Evolutionary conservation across 176 grass and related monocot species (phyloP).

Genomic region (Avena atlantica): DNA sequence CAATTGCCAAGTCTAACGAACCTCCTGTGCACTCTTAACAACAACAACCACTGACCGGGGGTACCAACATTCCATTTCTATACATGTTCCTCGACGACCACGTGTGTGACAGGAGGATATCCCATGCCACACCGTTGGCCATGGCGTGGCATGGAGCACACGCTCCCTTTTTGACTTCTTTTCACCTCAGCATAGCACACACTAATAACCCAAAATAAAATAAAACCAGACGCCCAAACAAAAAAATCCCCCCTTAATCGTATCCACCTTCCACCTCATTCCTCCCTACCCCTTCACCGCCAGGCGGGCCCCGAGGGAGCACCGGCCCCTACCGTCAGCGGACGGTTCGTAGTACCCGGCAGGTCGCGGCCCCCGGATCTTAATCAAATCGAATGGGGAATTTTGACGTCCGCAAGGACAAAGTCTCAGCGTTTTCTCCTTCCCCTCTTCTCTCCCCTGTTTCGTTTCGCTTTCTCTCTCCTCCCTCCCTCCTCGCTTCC

Average conservation of each 20-base stretch:
- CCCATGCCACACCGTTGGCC: slow-evolving; percentile 22
- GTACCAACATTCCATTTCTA: slow-evolving; percentile 16
- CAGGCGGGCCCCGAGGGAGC: fast-evolving
- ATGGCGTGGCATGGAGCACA: background rate
- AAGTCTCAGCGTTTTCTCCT: slow-evolving; percentile 49
- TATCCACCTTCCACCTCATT: background rate
- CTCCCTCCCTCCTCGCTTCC: background rate
- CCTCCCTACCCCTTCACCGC: fast-evolving
- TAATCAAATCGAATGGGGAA: slow-evolving; percentile 92
- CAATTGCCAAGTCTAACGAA: background rate
- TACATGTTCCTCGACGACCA: background rate
- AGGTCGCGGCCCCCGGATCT: slow-evolving; percentile 1
- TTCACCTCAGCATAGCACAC: slow-evolving; percentile 8
- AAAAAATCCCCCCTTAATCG: slow-evolving; percentile 1
- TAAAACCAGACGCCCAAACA: slow-evolving; percentile 18
- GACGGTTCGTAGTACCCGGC: fast-evolving
- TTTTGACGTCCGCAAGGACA: slow-evolving; percentile 98
- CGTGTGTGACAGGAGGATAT: slow-evolving; percentile 20
- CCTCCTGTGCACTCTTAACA: background rate
- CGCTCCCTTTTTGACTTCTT: slow-evolving; percentile 48
- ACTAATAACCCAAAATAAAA: background rate
- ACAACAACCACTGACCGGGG: background rate
- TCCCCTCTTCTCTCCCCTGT: background rate
- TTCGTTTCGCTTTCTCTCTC: slow-evolving; percentile 14
- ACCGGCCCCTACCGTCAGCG: fast-evolving